Base-by-base conservation (phyloP, 108 stramenopile species). In the Nitzschia sp. region DNA sequence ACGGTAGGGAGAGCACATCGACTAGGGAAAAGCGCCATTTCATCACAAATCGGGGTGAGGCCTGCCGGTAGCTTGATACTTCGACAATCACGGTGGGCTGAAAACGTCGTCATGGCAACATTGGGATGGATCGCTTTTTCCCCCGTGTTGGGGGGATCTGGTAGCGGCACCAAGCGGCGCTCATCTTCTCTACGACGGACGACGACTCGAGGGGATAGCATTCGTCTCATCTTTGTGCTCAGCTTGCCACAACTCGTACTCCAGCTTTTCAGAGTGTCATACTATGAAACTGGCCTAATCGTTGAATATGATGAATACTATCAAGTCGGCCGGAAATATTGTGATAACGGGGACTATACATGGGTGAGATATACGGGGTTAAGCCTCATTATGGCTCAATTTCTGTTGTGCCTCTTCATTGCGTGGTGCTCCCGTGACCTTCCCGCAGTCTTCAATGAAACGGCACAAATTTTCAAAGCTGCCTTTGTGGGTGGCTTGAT, bases 401-500 rank as follows among this genome's bases (percentile, higher is more conserved):
- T 29, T 21, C 18, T 49, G n/a, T 28, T 68, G 36, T 51, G 70
- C 23, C 29, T 71, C 25, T n/a, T 62, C 11, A 26, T 77, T 26
- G 76, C 76, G 1, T 77, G 70, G 70, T 13, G 51, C 11, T 46
- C 53, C 3, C 54, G 76, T 19, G 57, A 71, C 30, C 42, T 77
- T 9, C 76, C 76, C 26, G 64, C 70, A 1, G 54, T 45, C 13
- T 71, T 77, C 56, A 77, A 77, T 48, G 76, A 77, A 33, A 77
- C 46, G 9, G 54, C 63, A 27, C 32, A 21, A 0, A 66, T 77
- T 15, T 77, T 77, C 47, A 47, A 65, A 5, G 38, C 76, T 18
- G 59, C 68, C 9, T 18, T 59, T 9, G 17, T 25, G 1, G 28
- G 31, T 32, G 58, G 58, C 17, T 17, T 27, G 13, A 54, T 62